These are phyloP conservation scores for Diutina pseudorugosa DNA, from an alignment of 1,139 yeast species.

Conservation along the genomic window DNA sequence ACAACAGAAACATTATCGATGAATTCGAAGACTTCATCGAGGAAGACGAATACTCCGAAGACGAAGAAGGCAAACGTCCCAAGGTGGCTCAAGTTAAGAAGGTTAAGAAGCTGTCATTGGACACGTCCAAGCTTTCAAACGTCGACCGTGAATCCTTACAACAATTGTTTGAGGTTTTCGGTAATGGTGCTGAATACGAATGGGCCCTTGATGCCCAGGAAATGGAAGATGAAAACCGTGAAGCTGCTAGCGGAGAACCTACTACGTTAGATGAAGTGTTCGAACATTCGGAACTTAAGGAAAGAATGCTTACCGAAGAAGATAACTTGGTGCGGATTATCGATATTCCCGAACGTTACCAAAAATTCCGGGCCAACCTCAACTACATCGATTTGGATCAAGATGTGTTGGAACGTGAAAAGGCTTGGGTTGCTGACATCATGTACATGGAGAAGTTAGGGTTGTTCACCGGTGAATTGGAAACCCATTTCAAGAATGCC, in stretches of 20 bases:
- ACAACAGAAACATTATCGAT: conserved; percentile 38
- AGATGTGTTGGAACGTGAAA: conserved; percentile 60
- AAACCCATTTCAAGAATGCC: conserved; percentile 53
- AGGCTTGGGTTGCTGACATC: conserved; percentile 62
- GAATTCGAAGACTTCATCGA: conserved; percentile 96
- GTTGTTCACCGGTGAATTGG: conserved; percentile 25
- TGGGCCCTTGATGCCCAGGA: conserved; percentile 96
- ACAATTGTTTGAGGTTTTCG: conserved; percentile 89
- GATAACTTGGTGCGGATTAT: conserved; percentile 80
- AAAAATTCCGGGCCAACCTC: conserved; percentile 54
- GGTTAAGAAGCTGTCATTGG: conserved; percentile 26
- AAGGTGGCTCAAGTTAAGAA: conserved; percentile 16
- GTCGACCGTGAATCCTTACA: conserved; percentile 89
- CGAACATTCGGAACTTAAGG: conserved; percentile 87
- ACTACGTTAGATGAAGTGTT: conserved; percentile 76
- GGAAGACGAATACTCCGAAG: conserved; percentile 92
- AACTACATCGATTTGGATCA: conserved; percentile 56
- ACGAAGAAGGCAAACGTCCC: conserved; percentile 42
- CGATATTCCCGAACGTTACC: conserved; percentile 90
- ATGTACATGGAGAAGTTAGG: conserved; percentile 40
- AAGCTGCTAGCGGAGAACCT: conserved; percentile 47
- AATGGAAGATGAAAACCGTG: conserved; percentile 46
- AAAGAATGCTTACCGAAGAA: conserved; percentile 81
- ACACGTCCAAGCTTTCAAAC: conserved; percentile 54
- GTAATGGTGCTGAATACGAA: conserved; percentile 94